Percentiles rank a stretch among this genome's conserved stretches.
phyloP scores from a whole-genome alignment of 2,329 filamentous ascomycete genomes.

The Bipolaris sorokiniana region DNA sequence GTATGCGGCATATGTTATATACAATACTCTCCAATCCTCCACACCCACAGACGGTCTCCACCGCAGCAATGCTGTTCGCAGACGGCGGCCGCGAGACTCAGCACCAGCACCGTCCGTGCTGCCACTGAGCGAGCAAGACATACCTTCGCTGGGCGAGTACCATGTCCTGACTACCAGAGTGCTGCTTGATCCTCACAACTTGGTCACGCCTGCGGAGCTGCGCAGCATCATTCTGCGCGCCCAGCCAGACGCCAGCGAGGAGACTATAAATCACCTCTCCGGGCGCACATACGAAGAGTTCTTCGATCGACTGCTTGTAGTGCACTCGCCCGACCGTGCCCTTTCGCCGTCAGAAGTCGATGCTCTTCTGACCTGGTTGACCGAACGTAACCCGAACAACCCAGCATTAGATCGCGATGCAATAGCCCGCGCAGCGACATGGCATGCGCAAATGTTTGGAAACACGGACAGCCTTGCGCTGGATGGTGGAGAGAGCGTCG shows the following conservation, averaged over 20 bases:
- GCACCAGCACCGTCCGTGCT: slow-evolving; percentile 19
- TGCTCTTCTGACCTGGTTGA: slow-evolving; percentile 28
- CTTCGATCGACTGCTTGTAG: slow-evolving; percentile 37
- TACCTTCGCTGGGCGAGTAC: slow-evolving; percentile 33
- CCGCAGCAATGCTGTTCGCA: slow-evolving; percentile 71
- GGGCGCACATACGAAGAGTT: slow-evolving; percentile 39
- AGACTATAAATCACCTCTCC: slow-evolving; percentile 30
- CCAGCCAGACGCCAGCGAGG: slow-evolving; percentile 27
- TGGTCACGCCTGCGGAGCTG: slow-evolving; percentile 31
- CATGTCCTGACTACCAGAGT: slow-evolving; percentile 34
- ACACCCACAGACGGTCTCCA: slow-evolving; percentile 54
- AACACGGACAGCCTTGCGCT: slow-evolving; percentile 8
- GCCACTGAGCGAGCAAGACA: slow-evolving; percentile 27
- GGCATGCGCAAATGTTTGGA: slow-evolving; percentile 28
- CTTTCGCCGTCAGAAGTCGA: slow-evolving; percentile 28
- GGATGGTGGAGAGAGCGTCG: slow-evolving; percentile 39
- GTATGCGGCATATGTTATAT: slow-evolving; percentile 66
- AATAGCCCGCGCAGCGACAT: slow-evolving; percentile 29
- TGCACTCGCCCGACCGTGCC: slow-evolving; percentile 27
- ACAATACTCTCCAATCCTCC: slow-evolving; percentile 49
- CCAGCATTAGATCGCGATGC: slow-evolving; percentile 2
- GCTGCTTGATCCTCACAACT: slow-evolving; percentile 28
- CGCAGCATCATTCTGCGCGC: slow-evolving; percentile 27
- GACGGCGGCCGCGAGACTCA: slow-evolving; percentile 42
- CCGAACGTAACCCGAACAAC: slow-evolving; percentile 22